Evolutionary conservation across 306 rosid species (phyloP).

Genomic region (Lotus japonicus): DNA sequence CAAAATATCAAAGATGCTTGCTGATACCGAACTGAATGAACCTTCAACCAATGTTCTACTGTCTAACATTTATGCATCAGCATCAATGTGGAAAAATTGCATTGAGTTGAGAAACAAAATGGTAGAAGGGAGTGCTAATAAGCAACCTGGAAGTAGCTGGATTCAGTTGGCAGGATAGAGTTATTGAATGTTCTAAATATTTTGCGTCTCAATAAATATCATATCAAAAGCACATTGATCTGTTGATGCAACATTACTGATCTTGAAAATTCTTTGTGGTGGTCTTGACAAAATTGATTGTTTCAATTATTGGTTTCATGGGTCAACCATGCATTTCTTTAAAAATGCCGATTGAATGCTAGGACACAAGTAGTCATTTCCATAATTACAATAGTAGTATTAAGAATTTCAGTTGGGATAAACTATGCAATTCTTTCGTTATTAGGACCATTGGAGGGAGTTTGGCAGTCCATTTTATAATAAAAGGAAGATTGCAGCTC

Average conservation of each 20-base stretch:
- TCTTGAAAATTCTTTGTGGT: neutral
- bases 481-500: neutral
- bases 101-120: conserved; percentile 34
- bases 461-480: neutral
- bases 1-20: conserved; percentile 35
- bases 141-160: conserved; percentile 45
- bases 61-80: conserved; percentile 43
- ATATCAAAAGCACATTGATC: neutral
- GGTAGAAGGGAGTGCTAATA: conserved; percentile 26
- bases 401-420: neutral
- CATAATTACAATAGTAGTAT: neutral
- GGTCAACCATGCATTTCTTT: neutral
- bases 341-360: neutral
- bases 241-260: neutral
- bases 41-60: conserved; percentile 37
- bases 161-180: conserved; percentile 34
- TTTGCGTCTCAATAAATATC: neutral
- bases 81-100: conserved; percentile 38
- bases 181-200: neutral
- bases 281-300: neutral
- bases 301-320: neutral
- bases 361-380: neutral
- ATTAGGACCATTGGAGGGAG: neutral
- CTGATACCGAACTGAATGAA: conserved; percentile 27
- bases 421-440: neutral